Conservation (phyloP, 345 rosid species). For the Pistacia vera region DNA sequence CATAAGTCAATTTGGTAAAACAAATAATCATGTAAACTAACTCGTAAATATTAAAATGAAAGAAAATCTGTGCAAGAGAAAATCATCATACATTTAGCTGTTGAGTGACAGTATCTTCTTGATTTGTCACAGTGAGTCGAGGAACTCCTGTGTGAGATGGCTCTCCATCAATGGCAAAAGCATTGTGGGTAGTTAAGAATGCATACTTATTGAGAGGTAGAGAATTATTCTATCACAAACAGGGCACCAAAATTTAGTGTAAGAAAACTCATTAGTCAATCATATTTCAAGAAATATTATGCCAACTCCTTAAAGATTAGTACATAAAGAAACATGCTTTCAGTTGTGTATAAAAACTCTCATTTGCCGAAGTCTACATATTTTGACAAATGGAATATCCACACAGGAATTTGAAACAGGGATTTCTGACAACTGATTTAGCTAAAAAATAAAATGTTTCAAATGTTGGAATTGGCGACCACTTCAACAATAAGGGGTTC, state of each 20-base stretch:
- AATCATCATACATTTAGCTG: conserved; percentile 61
- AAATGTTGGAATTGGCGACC: too few species aligned
- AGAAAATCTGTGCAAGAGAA: too few species aligned
- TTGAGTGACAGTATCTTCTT: conserved; percentile 62
- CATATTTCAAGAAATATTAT: too few species aligned
- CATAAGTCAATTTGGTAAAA: background rate
- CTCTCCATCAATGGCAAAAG: conserved; percentile 60
- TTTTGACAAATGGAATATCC: too few species aligned
- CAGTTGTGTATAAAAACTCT: too few species aligned
- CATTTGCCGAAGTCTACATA: too few species aligned
- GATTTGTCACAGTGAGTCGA: conserved; percentile 53
- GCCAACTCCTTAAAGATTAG: too few species aligned
- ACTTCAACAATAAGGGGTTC: too few species aligned
- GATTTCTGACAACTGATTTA: too few species aligned
- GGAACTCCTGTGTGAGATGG: conserved; percentile 53
- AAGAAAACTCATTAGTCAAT: background rate
- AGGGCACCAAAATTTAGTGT: background rate
- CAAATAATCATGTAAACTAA: background rate
- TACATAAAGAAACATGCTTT: too few species aligned
- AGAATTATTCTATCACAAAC: conserved; percentile 49
- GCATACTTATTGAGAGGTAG: conserved; percentile 75
- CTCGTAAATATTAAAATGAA: background rate
- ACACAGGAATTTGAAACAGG: too few species aligned
- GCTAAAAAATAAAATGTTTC: too few species aligned
- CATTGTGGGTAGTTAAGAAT: conserved; percentile 69